A percentile compares a stretch with the other conserved stretches of the same genome.
Conservation (phyloP, 106 monocot species). For the Narthecium ossifragum region DNA sequence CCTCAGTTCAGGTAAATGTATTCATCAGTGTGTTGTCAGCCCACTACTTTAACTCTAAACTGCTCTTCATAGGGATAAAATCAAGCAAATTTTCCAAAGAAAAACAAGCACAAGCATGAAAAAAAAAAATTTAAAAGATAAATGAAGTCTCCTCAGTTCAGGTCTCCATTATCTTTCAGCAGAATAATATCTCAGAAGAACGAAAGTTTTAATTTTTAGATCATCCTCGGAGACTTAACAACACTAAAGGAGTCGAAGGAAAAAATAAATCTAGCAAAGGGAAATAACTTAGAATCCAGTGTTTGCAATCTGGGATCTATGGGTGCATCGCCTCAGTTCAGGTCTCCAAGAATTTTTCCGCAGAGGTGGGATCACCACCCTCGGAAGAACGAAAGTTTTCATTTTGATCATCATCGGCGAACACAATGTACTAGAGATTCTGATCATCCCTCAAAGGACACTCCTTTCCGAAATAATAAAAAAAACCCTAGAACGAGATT, state of each 20-base stretch:
- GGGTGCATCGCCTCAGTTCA: conserved; percentile 15
- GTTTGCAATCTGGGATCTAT: too few relatives aligned
- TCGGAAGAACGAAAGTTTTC: conserved; percentile 29
- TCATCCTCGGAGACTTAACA: conserved; percentile 1
- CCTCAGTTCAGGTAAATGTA: neutral
- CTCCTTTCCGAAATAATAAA: too few relatives aligned
- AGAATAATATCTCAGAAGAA: neutral
- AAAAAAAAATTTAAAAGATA: neutral
- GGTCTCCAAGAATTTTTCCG: conserved; percentile 21
- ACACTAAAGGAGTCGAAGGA: neutral
- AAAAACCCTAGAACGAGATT: too few relatives aligned
- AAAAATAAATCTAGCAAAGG: neutral
- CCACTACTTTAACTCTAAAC: conserved; percentile 8
- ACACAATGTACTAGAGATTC: too few relatives aligned
- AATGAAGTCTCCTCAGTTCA: conserved; percentile 4
- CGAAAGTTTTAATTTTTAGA: conserved; percentile 2
- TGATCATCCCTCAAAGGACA: too few relatives aligned
- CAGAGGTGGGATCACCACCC: conserved; percentile 10
- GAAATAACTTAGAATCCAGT: too few relatives aligned
- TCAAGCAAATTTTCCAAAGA: neutral
- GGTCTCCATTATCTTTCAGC: conserved; percentile 8
- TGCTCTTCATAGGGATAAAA: conserved; percentile 3
- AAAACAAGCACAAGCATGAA: neutral
- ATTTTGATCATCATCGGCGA: conserved; percentile 18
- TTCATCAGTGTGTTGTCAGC: conserved; percentile 1